Conservation (phyloP, 108 stramenopile species). For the Fistulifera pelliculosa region DNA sequence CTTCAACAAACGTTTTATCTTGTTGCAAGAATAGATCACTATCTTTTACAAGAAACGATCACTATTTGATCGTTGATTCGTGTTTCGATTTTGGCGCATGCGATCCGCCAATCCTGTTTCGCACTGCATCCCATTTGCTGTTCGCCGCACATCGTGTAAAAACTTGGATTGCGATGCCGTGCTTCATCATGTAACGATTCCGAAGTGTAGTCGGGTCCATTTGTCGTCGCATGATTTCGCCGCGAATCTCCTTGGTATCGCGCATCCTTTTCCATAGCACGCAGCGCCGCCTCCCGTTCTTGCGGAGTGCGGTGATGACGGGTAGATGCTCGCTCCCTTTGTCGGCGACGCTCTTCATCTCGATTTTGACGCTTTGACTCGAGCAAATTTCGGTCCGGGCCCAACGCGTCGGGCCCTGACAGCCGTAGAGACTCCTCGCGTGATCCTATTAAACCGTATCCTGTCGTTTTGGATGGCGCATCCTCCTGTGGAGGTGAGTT, state of each 20-base stretch:
- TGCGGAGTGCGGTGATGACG: neutral
- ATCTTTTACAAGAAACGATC: too few relatives aligned
- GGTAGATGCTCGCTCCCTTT: neutral
- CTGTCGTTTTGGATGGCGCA: conserved; percentile 18
- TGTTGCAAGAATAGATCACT: too few relatives aligned
- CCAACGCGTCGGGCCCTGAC: conserved; percentile 13
- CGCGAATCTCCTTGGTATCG: neutral
- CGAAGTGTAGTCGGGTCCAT: neutral
- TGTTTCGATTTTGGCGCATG: conserved; percentile 1
- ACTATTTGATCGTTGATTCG: neutral
- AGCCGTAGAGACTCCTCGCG: conserved; percentile 5
- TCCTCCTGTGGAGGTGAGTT: neutral
- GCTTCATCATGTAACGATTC: neutral
- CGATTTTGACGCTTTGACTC: conserved; percentile 37
- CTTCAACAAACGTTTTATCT: too few relatives aligned
- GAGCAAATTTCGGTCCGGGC: conserved; percentile 46
- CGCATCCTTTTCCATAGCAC: conserved; percentile 2
- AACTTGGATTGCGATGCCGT: neutral
- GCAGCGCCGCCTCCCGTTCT: neutral
- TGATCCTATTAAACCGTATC: conserved; percentile 44
- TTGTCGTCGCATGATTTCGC: neutral
- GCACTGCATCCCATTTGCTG: neutral
- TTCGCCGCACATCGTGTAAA: neutral
- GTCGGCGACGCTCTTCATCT: conserved; percentile 26
- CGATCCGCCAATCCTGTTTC: neutral